These are phyloP conservation scores for Pichia heedii DNA, from an alignment of 805 yeast genomes.

Conservation along the genomic window DNA sequence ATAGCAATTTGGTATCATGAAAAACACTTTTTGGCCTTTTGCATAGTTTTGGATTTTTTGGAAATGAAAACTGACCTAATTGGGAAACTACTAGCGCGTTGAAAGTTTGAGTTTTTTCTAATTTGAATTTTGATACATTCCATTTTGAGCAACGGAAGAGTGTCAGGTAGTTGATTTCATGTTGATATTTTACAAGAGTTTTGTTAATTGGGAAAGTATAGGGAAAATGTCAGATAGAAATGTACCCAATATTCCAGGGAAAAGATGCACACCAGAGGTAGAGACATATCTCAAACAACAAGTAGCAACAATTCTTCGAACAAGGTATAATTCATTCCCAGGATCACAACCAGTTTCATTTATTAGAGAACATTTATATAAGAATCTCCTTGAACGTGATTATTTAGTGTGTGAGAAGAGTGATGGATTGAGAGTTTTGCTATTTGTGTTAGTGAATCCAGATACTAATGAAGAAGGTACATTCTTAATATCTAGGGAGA, in stretches of 20 bases:
- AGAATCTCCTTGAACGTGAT: conserved; percentile 58
- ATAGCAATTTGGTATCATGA: too few relatives aligned
- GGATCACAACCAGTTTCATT: conserved; percentile 97
- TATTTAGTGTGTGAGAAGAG: conserved; percentile 94
- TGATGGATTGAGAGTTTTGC: conserved; percentile 82
- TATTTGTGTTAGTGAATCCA: conserved; percentile 51
- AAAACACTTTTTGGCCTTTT: too few relatives aligned
- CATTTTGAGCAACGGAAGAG: too few relatives aligned
- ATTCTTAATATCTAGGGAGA: conserved; percentile 80
- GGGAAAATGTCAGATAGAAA: conserved; percentile 32
- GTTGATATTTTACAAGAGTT: too few relatives aligned
- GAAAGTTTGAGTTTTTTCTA: background rate
- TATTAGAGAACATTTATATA: conserved; percentile 58
- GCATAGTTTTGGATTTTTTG: too few relatives aligned
- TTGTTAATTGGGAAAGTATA: too few relatives aligned
- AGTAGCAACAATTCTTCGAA: conserved; percentile 53
- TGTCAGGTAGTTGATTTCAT: too few relatives aligned
- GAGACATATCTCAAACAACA: conserved; percentile 57
- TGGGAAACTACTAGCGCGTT: background rate
- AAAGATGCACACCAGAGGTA: conserved; percentile 61
- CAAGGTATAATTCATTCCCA: conserved; percentile 56
- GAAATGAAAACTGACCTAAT: background rate
- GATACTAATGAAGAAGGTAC: conserved; percentile 80
- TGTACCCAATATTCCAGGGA: conserved; percentile 85
- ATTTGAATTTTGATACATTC: too few relatives aligned